Conservation (phyloP, 2,329 filamentous ascomycete species). For the Penicillium sclerotiorum region DNA sequence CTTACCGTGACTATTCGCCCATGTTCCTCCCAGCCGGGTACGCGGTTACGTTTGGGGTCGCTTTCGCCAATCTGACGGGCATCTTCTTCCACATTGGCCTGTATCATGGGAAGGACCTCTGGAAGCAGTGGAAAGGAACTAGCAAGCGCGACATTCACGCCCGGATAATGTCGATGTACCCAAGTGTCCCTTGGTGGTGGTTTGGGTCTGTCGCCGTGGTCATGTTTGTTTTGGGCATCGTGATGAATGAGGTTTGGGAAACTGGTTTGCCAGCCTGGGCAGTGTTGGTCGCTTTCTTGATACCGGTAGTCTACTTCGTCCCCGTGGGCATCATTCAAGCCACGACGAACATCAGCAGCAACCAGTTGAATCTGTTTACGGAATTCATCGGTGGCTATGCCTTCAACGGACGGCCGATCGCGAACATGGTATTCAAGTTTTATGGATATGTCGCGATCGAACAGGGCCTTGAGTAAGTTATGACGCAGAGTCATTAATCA, state of each 20-base stretch:
- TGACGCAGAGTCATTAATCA: no score
- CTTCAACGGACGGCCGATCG: slow-evolving; percentile 50
- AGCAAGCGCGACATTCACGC: slow-evolving; percentile 46
- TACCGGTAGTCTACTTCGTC: slow-evolving; percentile 51
- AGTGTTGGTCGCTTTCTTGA: slow-evolving; percentile 48
- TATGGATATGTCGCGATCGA: slow-evolving; percentile 70
- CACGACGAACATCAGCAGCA: slow-evolving; percentile 53
- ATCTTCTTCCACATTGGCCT: slow-evolving; percentile 47
- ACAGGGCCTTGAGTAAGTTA: slow-evolving; percentile 56
- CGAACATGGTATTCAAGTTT: slow-evolving; percentile 69
- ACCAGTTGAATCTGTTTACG: slow-evolving; percentile 51
- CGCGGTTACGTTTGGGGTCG: slow-evolving; percentile 59
- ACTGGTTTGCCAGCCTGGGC: slow-evolving; percentile 51
- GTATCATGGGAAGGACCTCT: slow-evolving; percentile 42
- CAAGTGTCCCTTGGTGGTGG: slow-evolving; percentile 51
- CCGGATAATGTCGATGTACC: slow-evolving; percentile 47
- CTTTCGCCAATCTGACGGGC: slow-evolving; percentile 68
- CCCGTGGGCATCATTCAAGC: slow-evolving; percentile 54
- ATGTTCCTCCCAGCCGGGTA: slow-evolving; percentile 66
- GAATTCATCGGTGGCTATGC: slow-evolving; percentile 55
- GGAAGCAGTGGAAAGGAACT: slow-evolving; percentile 38
- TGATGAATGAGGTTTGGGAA: slow-evolving; percentile 47
- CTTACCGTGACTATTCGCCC: slow-evolving; percentile 67
- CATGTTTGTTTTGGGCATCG: slow-evolving; percentile 41
- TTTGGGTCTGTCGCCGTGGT: slow-evolving; percentile 42